These are phyloP conservation scores for Trichoderma harzianum DNA, from an alignment of 2,329 filamentous ascomycete genomes.

Conservation along the genomic window DNA sequence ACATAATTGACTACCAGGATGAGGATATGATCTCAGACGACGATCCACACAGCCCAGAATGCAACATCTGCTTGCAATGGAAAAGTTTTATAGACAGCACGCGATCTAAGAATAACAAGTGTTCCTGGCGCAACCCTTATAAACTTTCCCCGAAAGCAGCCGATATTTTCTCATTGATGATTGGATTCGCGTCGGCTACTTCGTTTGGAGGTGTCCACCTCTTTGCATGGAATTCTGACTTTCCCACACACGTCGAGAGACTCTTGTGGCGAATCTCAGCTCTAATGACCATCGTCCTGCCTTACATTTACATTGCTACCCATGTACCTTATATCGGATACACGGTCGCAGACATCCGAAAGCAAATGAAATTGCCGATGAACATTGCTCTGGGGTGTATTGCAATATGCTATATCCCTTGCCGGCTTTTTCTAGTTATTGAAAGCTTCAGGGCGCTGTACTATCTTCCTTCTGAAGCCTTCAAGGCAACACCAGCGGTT, in stretches of 20 bases:
- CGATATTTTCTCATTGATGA: neutral
- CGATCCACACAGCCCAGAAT: too few relatives aligned
- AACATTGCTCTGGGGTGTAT: neutral
- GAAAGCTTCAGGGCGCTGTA: neutral
- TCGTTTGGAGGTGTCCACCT: neutral
- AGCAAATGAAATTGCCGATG: neutral
- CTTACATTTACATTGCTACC: neutral
- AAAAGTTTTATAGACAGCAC: too few relatives aligned
- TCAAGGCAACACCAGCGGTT: neutral
- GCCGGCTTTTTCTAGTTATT: neutral
- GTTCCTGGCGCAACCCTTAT: neutral
- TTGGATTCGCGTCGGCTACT: neutral
- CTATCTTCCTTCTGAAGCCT: neutral
- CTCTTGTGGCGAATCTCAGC: neutral
- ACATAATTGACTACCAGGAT: neutral
- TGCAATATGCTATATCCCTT: neutral
- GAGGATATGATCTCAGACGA: too few relatives aligned
- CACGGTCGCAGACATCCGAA: neutral
- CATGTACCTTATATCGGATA: neutral
- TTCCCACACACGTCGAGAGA: neutral
- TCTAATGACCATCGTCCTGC: neutral
- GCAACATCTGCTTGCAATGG: too few relatives aligned
- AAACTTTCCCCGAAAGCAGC: neutral
- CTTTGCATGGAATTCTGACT: neutral
- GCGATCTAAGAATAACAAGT: neutral